Percentiles rank a stretch among this genome's conserved stretches.
Conservation (phyloP, 306 rosid species). For the Styphnolobium japonicum region DNA sequence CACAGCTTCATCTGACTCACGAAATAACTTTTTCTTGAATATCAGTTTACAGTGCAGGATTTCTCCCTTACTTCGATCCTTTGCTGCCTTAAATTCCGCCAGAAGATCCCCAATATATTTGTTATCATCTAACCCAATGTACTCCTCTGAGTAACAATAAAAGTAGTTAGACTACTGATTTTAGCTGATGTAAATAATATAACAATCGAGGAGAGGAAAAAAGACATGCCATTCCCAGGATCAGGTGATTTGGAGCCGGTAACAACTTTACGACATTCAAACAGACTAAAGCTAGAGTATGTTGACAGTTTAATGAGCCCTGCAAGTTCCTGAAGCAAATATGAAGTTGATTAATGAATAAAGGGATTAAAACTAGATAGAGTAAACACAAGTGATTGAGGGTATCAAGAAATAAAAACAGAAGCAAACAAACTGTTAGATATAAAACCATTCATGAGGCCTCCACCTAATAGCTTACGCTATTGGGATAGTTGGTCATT, state of each 20-base stretch:
- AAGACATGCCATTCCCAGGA: conserved; percentile 68
- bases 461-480: no score
- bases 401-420: conserved; percentile 7
- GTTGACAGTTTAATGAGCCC: conserved; percentile 78
- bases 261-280: conserved; percentile 90
- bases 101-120: conserved; percentile 92
- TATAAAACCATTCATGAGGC: no score
- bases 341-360: conserved; percentile 25
- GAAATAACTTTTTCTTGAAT: conserved; percentile 86
- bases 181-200: conserved; percentile 12
- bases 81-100: conserved; percentile 82
- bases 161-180: conserved; percentile 27
- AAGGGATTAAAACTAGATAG: not conserved
- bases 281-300: conserved; percentile 83
- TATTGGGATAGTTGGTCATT: no score
- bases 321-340: conserved; percentile 79
- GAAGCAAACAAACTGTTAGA: conserved; percentile 3
- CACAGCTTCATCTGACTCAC: conserved; percentile 94
- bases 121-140: conserved; percentile 90
- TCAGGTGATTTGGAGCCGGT: conserved; percentile 78
- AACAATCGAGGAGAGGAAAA: conserved; percentile 15
- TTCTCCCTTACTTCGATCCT: conserved; percentile 96
- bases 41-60: conserved; percentile 87
- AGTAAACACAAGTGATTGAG: not conserved
- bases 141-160: conserved; percentile 69